Percentiles rank a stretch among this genome's conserved stretches.
Conservation (phyloP, 129 eudicot species). For the Saussurea involucrata region DNA sequence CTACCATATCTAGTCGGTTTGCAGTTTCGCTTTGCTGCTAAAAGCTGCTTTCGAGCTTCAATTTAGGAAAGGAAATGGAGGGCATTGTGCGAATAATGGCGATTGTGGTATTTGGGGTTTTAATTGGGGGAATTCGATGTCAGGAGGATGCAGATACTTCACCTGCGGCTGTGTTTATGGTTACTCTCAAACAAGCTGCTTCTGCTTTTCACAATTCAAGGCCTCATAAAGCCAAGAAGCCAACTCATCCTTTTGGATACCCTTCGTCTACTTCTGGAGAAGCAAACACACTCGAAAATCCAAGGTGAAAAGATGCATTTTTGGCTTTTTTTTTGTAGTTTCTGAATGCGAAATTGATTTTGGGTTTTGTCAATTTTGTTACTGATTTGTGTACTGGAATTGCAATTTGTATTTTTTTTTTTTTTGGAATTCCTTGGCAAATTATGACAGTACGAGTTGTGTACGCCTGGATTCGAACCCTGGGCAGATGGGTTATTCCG, state of each 20-base stretch:
- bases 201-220: constrained; percentile 37
- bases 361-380: background rate
- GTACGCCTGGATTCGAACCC: too few species aligned
- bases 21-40: background rate
- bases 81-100: constrained; percentile 29
- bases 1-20: background rate
- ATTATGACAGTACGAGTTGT: too few species aligned
- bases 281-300: constrained; percentile 51
- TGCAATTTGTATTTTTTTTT: background rate
- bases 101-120: constrained; percentile 36
- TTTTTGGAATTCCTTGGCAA: background rate
- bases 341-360: background rate
- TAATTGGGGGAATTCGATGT: constrained; percentile 22
- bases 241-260: constrained; percentile 9
- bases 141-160: constrained; percentile 25
- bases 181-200: constrained; percentile 71
- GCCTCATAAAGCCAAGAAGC: constrained; percentile 24
- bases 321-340: background rate
- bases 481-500: too few species aligned
- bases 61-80: constrained; percentile 27
- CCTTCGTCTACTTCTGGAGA: constrained; percentile 37
- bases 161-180: constrained; percentile 66
- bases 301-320: constrained; percentile 35
- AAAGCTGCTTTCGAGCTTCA: constrained; percentile 12
- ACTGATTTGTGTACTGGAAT: background rate